phyloP scores from a whole-genome alignment of 306 rosid genomes.

The Vigna unguiculata region DNA sequence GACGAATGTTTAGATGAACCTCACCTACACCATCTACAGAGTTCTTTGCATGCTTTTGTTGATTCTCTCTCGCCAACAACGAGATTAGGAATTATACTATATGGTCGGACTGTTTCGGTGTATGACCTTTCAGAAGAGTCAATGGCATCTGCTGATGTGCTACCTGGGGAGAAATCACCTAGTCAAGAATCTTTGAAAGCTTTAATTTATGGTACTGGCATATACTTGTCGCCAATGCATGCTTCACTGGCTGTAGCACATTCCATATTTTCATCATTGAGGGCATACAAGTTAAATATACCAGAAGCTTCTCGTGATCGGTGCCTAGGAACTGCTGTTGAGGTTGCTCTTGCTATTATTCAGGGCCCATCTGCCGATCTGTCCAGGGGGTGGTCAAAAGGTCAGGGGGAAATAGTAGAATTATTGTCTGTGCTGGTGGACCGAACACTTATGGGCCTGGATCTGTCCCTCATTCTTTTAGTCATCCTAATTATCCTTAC shows the following conservation, averaged over 20 bases:
- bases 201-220: slow-evolving; percentile 89
- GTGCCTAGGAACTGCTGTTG: slow-evolving; percentile 94
- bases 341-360: slow-evolving; percentile 93
- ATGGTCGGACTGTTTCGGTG: slow-evolving; percentile 91
- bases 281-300: slow-evolving; percentile 75
- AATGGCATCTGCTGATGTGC: slow-evolving; percentile 95
- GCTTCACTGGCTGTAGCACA: slow-evolving; percentile 93
- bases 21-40: slow-evolving; percentile 87
- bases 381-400: slow-evolving; percentile 85
- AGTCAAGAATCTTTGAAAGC: slow-evolving; percentile 73
- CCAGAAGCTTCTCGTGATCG: slow-evolving; percentile 97
- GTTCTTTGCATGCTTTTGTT: slow-evolving; percentile 95
- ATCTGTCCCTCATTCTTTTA: slow-evolving; percentile 89
- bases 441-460: slow-evolving; percentile 97
- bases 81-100: slow-evolving; percentile 87
- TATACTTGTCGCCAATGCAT: slow-evolving; percentile 95
- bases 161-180: slow-evolving; percentile 91
- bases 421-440: slow-evolving; percentile 95
- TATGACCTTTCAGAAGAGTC: slow-evolving; percentile 91
- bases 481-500: slow-evolving; percentile 92
- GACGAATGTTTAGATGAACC: slow-evolving; percentile 96
- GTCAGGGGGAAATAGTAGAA: slow-evolving; percentile 88
- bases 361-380: slow-evolving; percentile 97
- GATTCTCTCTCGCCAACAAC: slow-evolving; percentile 88
- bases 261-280: slow-evolving; percentile 86